These are phyloP conservation scores for Melampsora abietis-canadensis DNA, from an alignment of 1,284 basidiomycete genomes.

Conservation along the genomic window DNA sequence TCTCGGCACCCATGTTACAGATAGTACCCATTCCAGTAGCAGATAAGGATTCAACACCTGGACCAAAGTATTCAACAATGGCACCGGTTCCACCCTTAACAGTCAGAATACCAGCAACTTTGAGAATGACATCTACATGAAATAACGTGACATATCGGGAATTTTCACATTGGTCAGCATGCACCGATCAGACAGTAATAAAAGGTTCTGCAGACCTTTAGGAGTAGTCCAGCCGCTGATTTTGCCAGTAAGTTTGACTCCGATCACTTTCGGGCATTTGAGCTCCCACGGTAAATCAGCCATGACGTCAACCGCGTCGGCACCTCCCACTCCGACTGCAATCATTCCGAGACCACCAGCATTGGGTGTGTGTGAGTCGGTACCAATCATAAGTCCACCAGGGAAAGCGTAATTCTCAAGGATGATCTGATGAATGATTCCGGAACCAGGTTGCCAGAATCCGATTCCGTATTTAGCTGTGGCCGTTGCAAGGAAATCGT, in stretches of 20 bases:
- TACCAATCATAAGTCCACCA: slow-evolving; percentile 98
- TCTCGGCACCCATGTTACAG: slow-evolving; percentile 99
- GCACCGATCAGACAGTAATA: background rate
- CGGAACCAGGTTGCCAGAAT: slow-evolving; percentile 99
- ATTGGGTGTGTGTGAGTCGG: slow-evolving; percentile 98
- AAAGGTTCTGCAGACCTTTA: slow-evolving; percentile 64
- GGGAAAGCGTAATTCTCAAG: slow-evolving; percentile 99
- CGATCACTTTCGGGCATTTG: slow-evolving; percentile 97
- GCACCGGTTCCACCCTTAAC: slow-evolving; percentile 97
- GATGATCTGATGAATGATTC: slow-evolving; percentile 81
- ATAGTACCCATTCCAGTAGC: slow-evolving; percentile 99
- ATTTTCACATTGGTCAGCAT: slow-evolving; percentile 30
- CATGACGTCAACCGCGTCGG: slow-evolving; percentile 99
- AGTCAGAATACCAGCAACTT: slow-evolving; percentile 93
- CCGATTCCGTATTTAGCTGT: slow-evolving; percentile 98
- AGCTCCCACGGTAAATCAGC: slow-evolving; percentile 96
- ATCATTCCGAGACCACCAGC: slow-evolving; percentile 99
- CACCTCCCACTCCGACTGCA: slow-evolving; percentile 98
- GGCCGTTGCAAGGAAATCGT: slow-evolving; percentile 97
- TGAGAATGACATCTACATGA: slow-evolving; percentile 79
- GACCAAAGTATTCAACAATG: slow-evolving; percentile 87
- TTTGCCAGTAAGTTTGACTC: slow-evolving; percentile 93
- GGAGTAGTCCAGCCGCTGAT: slow-evolving; percentile 95
- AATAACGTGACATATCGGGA: background rate
- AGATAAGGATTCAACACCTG: slow-evolving; percentile 92